phyloP scores from a whole-genome alignment of 2,329 filamentous ascomycete species.

The Simplicillium aogashimaense region DNA sequence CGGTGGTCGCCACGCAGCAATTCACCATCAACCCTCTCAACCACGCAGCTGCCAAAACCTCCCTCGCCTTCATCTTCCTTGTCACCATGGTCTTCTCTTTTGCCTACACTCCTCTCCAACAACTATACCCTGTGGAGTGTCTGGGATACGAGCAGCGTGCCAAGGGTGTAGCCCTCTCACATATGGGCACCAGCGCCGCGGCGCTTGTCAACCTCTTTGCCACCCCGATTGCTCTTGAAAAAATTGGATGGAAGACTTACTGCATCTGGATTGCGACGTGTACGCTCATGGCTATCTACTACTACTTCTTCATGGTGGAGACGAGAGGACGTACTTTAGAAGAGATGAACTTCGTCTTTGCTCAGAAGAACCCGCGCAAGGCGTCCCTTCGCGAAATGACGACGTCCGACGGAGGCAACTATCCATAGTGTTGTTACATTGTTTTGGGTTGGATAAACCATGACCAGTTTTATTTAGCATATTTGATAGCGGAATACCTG shows the following conservation, averaged over 20 bases:
- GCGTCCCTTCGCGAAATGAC: constrained; percentile 1
- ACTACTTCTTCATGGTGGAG: constrained; percentile 23
- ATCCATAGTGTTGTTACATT: too few species aligned
- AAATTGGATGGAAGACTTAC: constrained; percentile 31
- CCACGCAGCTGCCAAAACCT: neutral
- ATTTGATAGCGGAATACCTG: too few species aligned
- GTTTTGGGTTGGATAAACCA: too few species aligned
- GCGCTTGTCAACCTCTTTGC: constrained; percentile 23
- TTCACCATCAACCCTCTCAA: constrained; percentile 11
- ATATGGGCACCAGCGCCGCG: constrained; percentile 21
- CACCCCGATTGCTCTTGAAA: constrained; percentile 31
- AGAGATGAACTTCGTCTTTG: constrained; percentile 16
- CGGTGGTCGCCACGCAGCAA: constrained; percentile 27
- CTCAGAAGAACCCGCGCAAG: constrained; percentile 10
- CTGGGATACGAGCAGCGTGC: constrained; percentile 26
- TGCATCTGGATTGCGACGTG: constrained; percentile 17
- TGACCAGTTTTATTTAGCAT: too few species aligned
- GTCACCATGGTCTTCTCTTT: constrained; percentile 31
- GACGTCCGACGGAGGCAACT: too few species aligned
- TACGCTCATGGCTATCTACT: constrained; percentile 1
- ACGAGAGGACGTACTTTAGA: constrained; percentile 16
- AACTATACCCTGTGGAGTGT: constrained; percentile 32
- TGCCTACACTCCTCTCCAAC: constrained; percentile 36
- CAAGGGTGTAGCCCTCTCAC: constrained; percentile 28
- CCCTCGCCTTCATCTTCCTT: constrained; percentile 28